phyloP scores from a whole-genome alignment of 2,329 filamentous ascomycete species.

The Sarocladiaceae sp. region DNA sequence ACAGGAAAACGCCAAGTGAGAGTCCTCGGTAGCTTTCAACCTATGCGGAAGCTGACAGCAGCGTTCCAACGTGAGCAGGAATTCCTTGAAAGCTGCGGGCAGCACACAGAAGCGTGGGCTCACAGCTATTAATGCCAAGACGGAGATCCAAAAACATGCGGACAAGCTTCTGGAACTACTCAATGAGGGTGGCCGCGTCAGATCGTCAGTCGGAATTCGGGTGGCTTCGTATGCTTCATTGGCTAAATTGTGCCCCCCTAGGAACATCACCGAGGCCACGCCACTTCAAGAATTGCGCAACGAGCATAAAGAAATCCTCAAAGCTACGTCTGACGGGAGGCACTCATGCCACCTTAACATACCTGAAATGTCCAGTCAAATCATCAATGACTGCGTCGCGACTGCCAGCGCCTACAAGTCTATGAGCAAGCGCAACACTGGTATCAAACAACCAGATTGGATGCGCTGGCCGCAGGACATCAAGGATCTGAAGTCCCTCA shows the following conservation, averaged over 20 bases:
- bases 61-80: background rate
- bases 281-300: no score
- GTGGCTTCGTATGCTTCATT: no score
- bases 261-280: no score
- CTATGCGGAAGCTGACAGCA: background rate
- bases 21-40: background rate
- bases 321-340: background rate
- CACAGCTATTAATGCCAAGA: conserved; percentile 1
- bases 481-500: conserved; percentile 22
- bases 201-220: no score
- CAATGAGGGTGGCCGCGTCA: background rate
- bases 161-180: background rate
- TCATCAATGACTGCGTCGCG: conserved; percentile 16
- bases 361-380: background rate
- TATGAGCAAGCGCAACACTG: conserved; percentile 10
- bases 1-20: conserved; percentile 2
- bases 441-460: conserved; percentile 20
- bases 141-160: conserved; percentile 2
- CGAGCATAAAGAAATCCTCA: no score
- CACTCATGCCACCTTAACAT: background rate
- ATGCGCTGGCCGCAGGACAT: conserved; percentile 28
- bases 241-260: no score
- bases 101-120: background rate
- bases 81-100: background rate
- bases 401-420: conserved; percentile 18